A percentile compares a stretch with the other conserved stretches of the same genome.
These are phyloP conservation scores for Colletotrichum sublineola DNA, from an alignment of 2,329 filamentous ascomycete species.

Conservation along the genomic window DNA sequence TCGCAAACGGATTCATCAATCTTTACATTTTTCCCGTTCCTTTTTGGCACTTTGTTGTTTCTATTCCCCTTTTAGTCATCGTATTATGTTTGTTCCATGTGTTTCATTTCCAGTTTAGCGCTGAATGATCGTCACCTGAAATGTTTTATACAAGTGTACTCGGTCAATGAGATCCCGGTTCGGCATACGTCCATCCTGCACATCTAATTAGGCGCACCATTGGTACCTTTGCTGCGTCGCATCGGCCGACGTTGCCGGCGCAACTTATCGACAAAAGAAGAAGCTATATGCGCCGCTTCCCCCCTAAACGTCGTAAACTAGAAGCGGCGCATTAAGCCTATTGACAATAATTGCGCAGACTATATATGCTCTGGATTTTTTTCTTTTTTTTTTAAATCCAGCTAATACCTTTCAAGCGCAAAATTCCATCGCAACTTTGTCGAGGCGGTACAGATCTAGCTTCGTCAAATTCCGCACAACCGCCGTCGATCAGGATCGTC, in stretches of 20 bases:
- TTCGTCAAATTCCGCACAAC: not conserved
- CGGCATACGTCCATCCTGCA: too few relatives aligned
- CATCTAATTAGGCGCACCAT: too few relatives aligned
- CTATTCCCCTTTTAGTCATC: not conserved
- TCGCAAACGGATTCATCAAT: not conserved
- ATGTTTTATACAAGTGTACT: too few relatives aligned
- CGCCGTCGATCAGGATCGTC: rapidly evolving
- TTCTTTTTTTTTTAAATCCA: too few relatives aligned
- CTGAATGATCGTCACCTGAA: too few relatives aligned
- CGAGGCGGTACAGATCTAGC: not conserved
- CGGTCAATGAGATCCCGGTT: too few relatives aligned
- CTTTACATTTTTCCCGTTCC: not conserved
- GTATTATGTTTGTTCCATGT: not conserved
- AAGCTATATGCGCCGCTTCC: constrained; percentile 7
- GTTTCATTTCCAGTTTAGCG: not conserved
- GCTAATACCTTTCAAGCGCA: not conserved
- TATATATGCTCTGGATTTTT: not conserved
- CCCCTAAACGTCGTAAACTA: not conserved
- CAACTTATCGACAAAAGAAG: not conserved
- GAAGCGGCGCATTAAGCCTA: not conserved
- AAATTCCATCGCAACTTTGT: too few relatives aligned
- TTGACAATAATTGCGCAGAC: too few relatives aligned
- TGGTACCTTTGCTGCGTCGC: not conserved
- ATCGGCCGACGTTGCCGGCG: not conserved
- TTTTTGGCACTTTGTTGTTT: not conserved